Percentiles rank a stretch among this genome's conserved stretches.
phyloP scores from a whole-genome alignment of 768 basidiomycete genomes.

The Peribolospora baueri region DNA sequence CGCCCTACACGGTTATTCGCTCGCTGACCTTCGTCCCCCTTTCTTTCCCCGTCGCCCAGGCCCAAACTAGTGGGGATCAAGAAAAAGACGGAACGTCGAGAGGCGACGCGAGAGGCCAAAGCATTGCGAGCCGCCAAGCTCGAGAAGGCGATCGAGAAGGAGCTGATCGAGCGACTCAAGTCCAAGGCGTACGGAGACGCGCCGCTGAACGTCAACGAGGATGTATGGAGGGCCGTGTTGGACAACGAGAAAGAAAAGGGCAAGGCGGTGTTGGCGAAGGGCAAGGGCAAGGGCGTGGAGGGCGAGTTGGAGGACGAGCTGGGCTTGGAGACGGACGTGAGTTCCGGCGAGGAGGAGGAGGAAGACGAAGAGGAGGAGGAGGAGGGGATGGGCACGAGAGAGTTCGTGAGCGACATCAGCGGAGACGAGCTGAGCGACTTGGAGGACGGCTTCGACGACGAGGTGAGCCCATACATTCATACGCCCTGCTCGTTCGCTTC shows the following conservation, averaged over 20 bases:
- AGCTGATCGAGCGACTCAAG: constrained; percentile 82
- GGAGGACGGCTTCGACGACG: constrained; percentile 21
- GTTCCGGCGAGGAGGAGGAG: constrained; percentile 24
- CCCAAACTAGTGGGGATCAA: constrained; percentile 84
- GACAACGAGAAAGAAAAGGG: constrained; percentile 36
- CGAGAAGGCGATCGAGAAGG: constrained; percentile 84
- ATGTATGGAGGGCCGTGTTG: constrained; percentile 75
- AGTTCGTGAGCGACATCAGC: constrained; percentile 36
- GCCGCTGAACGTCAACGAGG: constrained; percentile 93
- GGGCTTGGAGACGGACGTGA: constrained; percentile 17
- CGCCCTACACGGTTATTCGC: not conserved
- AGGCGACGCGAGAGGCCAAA: constrained; percentile 77
- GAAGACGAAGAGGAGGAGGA: constrained; percentile 36
- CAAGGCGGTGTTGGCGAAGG: constrained; percentile 18
- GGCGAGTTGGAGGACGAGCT: constrained; percentile 29
- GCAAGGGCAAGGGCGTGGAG: constrained; percentile 17
- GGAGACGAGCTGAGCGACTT: constrained; percentile 33
- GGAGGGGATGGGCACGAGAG: constrained; percentile 27
- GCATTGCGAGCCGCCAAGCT: constrained; percentile 86
- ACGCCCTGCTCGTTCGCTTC: not conserved
- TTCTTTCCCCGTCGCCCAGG: constrained; percentile 23
- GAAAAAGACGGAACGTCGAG: constrained; percentile 86
- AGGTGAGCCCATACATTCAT: constrained; percentile 11
- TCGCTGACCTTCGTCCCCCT: not conserved
- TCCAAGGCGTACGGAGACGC: constrained; percentile 93